phyloP scores from a whole-genome alignment of 2,329 filamentous ascomycete genomes.

The Emmonsia crescens region DNA sequence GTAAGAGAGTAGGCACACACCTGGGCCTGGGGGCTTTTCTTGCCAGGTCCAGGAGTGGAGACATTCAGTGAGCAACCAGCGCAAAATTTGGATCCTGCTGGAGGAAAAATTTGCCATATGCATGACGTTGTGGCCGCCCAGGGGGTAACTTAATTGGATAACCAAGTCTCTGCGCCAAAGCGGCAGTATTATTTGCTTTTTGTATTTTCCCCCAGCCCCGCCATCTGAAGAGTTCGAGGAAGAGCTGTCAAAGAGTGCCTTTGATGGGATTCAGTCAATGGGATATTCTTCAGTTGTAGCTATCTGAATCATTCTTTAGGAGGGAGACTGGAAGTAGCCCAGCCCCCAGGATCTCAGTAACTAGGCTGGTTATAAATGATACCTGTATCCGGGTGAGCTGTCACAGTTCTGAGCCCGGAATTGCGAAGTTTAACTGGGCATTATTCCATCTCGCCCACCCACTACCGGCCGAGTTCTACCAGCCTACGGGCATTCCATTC shows the following conservation, averaged over 20 bases:
- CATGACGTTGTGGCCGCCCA: background rate
- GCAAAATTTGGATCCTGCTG: background rate
- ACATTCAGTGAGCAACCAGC: background rate
- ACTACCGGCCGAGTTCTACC: too few relatives aligned
- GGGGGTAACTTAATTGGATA: too few relatives aligned
- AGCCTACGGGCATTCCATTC: too few relatives aligned
- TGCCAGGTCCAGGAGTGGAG: background rate
- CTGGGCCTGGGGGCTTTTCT: background rate
- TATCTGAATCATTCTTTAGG: too few relatives aligned
- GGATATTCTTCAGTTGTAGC: background rate
- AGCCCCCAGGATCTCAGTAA: background rate
- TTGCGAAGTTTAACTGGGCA: too few relatives aligned
- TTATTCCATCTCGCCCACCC: too few relatives aligned
- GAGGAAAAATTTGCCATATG: constrained; percentile 1
- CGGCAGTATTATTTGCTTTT: background rate
- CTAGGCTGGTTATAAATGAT: background rate
- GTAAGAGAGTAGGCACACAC: too few relatives aligned
- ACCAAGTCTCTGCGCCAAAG: background rate
- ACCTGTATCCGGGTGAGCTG: too few relatives aligned
- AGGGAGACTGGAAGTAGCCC: too few relatives aligned
- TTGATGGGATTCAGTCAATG: background rate
- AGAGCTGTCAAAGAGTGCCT: background rate
- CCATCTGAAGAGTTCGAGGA: background rate
- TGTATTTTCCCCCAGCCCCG: background rate
- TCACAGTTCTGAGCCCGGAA: too few relatives aligned